A percentile compares a stretch with the other conserved stretches of the same genome.
Conservation (phyloP, 441 rosid species). For the Kokia cookei region DNA sequence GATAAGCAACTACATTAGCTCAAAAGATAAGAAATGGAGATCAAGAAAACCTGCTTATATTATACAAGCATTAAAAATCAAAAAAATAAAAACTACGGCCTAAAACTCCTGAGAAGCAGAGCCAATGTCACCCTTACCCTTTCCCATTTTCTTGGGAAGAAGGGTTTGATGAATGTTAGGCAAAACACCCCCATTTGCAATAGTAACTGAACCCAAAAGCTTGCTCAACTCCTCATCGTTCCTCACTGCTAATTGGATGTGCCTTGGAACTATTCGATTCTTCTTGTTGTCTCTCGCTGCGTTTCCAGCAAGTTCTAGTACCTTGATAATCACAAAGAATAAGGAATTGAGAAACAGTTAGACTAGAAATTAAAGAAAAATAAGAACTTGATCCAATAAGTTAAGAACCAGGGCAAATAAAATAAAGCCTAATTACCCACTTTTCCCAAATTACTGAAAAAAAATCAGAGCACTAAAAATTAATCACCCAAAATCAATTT, state of each 20-base stretch:
- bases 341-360: too few relatives aligned
- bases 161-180: slow-evolving; percentile 71
- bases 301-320: slow-evolving; percentile 71
- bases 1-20: neutral
- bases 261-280: slow-evolving; percentile 71
- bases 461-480: neutral
- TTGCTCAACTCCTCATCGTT: slow-evolving; percentile 17
- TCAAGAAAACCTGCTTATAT: neutral
- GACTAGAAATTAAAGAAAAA: neutral
- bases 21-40: neutral
- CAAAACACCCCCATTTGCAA: slow-evolving; percentile 77
- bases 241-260: slow-evolving; percentile 77
- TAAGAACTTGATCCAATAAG: neutral
- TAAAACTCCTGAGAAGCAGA: slow-evolving; percentile 79
- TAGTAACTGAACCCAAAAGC: slow-evolving; percentile 64
- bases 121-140: slow-evolving; percentile 64
- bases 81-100: neutral
- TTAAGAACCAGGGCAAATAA: neutral
- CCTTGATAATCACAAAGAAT: slow-evolving; percentile 19
- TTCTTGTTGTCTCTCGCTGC: slow-evolving; percentile 82
- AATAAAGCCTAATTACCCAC: neutral
- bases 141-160: slow-evolving; percentile 51
- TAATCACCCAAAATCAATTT: too few relatives aligned
- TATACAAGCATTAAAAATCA: slow-evolving; percentile 4
- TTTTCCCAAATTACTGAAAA: neutral